phyloP scores from a whole-genome alignment of 2,329 filamentous ascomycete genomes.

The Arthrinium puccinioides region DNA sequence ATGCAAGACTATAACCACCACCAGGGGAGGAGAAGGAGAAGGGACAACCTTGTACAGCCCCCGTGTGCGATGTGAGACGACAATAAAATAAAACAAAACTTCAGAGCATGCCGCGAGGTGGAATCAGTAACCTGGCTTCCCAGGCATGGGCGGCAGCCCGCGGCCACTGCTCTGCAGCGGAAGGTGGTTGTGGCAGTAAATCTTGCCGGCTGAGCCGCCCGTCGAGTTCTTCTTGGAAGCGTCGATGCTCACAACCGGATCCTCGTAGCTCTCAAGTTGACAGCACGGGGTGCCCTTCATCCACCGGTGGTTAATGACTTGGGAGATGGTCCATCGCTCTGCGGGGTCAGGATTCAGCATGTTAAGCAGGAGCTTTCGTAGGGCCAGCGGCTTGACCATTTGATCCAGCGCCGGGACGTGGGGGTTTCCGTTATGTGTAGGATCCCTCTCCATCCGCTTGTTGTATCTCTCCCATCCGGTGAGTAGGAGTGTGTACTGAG shows the following conservation, averaged over 20 bases:
- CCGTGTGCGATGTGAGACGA: too few species aligned
- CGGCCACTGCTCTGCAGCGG: constrained; percentile 37
- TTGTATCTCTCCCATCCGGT: constrained; percentile 65
- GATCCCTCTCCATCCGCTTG: constrained; percentile 34
- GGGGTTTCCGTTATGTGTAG: constrained; percentile 56
- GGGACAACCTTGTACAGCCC: neutral
- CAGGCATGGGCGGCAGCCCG: constrained; percentile 48
- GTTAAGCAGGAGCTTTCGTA: constrained; percentile 64
- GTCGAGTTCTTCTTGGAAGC: constrained; percentile 47
- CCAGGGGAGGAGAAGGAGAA: neutral
- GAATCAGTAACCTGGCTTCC: constrained; percentile 42
- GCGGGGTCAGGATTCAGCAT: constrained; percentile 78
- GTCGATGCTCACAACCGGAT: constrained; percentile 54
- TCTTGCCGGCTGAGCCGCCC: constrained; percentile 38
- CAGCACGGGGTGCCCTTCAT: constrained; percentile 73
- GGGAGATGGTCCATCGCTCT: constrained; percentile 61
- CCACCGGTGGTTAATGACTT: constrained; percentile 65
- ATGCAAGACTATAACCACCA: neutral
- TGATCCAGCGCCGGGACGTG: constrained; percentile 58
- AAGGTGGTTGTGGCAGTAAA: constrained; percentile 53
- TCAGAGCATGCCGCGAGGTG: neutral
- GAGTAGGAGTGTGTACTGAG: constrained; percentile 54
- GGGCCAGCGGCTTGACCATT: constrained; percentile 56
- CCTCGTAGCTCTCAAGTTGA: constrained; percentile 60
- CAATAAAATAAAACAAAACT: too few species aligned